Conservation (phyloP, 2,329 filamentous ascomycete species). For the Emmonsiellopsis sp. region DNA sequence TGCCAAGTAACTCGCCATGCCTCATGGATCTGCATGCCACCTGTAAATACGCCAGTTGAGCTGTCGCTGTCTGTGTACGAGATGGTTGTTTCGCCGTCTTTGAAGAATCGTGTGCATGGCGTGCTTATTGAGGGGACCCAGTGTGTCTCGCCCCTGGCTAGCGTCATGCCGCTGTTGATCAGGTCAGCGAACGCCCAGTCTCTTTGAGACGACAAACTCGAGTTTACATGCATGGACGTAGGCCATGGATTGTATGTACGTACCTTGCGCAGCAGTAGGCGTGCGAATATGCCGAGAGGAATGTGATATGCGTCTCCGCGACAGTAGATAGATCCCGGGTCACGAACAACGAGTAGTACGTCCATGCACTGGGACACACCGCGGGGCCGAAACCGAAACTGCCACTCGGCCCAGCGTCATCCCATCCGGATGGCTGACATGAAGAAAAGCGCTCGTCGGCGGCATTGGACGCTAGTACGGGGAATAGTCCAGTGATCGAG, state of each 20-base stretch:
- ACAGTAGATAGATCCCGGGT: neutral
- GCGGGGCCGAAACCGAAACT: neutral
- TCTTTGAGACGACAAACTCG: no score
- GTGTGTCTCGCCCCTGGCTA: no score
- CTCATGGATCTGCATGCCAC: neutral
- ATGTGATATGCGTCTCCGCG: neutral
- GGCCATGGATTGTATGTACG: no score
- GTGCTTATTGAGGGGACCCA: no score
- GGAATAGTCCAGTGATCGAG: neutral
- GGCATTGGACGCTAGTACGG: neutral
- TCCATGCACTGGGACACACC: constrained; percentile 2
- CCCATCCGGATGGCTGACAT: constrained; percentile 1
- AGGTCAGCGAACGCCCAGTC: no score
- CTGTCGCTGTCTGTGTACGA: neutral
- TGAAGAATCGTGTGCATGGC: neutral
- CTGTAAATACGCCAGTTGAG: neutral
- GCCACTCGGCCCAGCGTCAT: neutral
- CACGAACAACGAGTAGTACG: neutral
- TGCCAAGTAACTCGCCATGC: neutral
- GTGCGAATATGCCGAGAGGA: no score
- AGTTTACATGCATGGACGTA: no score
- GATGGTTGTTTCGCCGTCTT: neutral
- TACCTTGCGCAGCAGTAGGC: no score
- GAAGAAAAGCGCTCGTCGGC: neutral
- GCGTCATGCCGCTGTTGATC: no score